Evolutionary conservation across 306 rosid species (phyloP).

Genomic region (Sindora glabra): DNA sequence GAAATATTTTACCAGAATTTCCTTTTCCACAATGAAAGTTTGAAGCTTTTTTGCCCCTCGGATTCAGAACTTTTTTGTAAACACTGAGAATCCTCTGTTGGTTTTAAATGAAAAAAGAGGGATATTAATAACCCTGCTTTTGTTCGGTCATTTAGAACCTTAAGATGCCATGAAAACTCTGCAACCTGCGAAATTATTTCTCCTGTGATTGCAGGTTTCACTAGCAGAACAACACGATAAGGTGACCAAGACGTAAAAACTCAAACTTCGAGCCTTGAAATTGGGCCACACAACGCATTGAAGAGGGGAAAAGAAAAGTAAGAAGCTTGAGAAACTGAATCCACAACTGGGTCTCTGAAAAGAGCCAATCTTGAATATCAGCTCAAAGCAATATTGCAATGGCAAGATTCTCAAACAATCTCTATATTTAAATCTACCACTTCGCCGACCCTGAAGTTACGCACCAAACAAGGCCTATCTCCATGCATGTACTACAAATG

Average conservation of each 20-base stretch:
- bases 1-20: conserved; percentile 18
- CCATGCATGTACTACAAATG: conserved; percentile 33
- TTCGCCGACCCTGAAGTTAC: too few relatives aligned
- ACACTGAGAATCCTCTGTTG: too few relatives aligned
- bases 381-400: neutral
- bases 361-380: too few relatives aligned
- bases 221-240: neutral
- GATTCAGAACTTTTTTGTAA: too few relatives aligned
- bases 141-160: neutral
- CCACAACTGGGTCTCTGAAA: neutral
- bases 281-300: too few relatives aligned
- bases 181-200: neutral
- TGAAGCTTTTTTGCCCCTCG: conserved; percentile 4
- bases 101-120: neutral
- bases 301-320: neutral
- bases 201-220: neutral
- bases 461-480: too few relatives aligned
- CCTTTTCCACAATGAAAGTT: neutral
- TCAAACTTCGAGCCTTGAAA: neutral
- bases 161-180: neutral
- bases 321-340: conserved; percentile 8
- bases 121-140: neutral
- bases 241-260: neutral
- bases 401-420: neutral
- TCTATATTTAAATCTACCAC: neutral